phyloP scores from a whole-genome alignment of 2,329 filamentous ascomycete species.

The Xenoacremonium recifei region DNA sequence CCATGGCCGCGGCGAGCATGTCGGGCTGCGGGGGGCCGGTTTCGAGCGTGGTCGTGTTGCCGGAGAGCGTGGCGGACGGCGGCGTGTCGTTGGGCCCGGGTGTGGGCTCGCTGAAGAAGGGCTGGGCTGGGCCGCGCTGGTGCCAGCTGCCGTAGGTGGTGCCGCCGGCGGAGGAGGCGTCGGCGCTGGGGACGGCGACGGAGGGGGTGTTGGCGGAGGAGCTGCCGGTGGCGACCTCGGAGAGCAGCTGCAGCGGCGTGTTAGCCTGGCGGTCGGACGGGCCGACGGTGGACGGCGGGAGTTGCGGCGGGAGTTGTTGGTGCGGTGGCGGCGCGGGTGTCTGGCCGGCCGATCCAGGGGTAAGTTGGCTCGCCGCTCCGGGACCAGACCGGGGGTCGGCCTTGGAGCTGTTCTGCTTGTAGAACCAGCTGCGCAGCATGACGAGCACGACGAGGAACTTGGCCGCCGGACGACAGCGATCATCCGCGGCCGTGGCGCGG shows the following conservation, averaged over 20 bases:
- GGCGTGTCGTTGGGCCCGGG: constrained; percentile 11
- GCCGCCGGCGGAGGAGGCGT: constrained; percentile 20
- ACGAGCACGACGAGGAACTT: constrained; percentile 71
- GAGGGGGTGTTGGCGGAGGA: constrained; percentile 24
- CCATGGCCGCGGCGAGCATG: constrained; percentile 24
- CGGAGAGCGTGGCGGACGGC: constrained; percentile 2
- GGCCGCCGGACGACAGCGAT: constrained; percentile 62
- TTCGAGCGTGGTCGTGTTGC: constrained; percentile 1
- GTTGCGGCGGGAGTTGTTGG: constrained; percentile 14
- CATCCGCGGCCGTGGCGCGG: constrained; percentile 58
- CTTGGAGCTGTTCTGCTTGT: constrained; percentile 49
- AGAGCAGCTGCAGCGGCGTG: constrained; percentile 55
- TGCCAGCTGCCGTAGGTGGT: too few species aligned
- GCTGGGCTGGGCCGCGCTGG: constrained; percentile 29
- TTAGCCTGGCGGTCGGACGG: constrained; percentile 35
- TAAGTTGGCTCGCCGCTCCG: too few species aligned
- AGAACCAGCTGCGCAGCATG: constrained; percentile 70
- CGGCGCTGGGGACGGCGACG: constrained; percentile 10
- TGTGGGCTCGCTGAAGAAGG: constrained; percentile 37
- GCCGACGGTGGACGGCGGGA: constrained; percentile 10
- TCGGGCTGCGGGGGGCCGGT: constrained; percentile 7
- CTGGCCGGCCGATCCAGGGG: too few species aligned
- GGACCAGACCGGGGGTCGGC: constrained; percentile 18
- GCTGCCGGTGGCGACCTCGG: constrained; percentile 53
- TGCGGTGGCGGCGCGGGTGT: constrained; percentile 9